phyloP scores from a whole-genome alignment of 1,284 basidiomycete species.

The Boletus mariae region DNA sequence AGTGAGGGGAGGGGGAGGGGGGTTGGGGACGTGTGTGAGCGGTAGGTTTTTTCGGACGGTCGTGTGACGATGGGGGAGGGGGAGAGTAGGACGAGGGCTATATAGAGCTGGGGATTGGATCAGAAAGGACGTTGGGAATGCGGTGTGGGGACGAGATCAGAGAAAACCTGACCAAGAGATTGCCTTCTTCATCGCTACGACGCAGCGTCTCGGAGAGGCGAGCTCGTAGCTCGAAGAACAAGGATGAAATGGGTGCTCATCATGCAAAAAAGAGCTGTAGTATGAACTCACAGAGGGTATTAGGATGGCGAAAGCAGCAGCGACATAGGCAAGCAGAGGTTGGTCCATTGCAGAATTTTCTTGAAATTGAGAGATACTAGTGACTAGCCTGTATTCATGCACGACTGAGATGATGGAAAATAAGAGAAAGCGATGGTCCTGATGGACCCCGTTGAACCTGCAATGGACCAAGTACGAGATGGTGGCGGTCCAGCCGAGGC shows the following conservation, averaged over 20 bases:
- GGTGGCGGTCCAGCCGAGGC: too few relatives aligned
- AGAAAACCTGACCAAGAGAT: constrained; percentile 38
- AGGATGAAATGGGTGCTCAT: constrained; percentile 80
- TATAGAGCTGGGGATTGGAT: constrained; percentile 49
- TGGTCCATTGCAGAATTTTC: constrained; percentile 23
- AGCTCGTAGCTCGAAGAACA: constrained; percentile 81
- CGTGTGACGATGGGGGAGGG: constrained; percentile 61
- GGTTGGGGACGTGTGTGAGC: constrained; percentile 48
- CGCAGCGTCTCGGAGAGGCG: constrained; percentile 44
- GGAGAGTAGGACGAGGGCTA: constrained; percentile 62
- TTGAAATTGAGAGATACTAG: too few relatives aligned
- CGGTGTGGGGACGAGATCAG: too few relatives aligned
- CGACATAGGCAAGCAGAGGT: constrained; percentile 17
- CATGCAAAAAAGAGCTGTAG: constrained; percentile 29
- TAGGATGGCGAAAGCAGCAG: constrained; percentile 17
- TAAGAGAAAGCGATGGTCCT: background rate
- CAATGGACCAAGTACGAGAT: too few relatives aligned
- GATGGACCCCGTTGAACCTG: background rate
- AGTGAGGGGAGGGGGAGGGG: constrained; percentile 53
- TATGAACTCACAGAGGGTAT: constrained; percentile 29
- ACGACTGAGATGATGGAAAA: background rate
- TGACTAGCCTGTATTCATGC: constrained; percentile 7
- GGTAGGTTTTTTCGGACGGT: constrained; percentile 64
- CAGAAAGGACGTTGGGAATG: constrained; percentile 14
- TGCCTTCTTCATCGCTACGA: constrained; percentile 59